Conservation (phyloP, 139 green algal genomes). For the Zygnema cylindricum region DNA sequence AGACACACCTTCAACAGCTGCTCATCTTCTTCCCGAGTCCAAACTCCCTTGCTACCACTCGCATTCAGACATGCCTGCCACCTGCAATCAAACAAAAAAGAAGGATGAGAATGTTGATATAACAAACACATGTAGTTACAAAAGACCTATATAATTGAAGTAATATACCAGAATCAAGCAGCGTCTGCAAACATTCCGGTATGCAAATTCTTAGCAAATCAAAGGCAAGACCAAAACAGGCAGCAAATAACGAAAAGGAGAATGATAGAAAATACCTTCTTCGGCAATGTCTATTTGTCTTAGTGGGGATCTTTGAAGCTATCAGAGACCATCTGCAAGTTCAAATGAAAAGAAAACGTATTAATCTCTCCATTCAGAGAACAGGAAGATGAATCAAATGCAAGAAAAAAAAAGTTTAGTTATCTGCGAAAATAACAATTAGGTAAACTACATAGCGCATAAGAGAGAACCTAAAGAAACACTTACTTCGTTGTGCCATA, state of each 20-base stretch:
- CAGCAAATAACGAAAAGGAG: too few relatives aligned
- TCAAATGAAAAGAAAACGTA: background rate
- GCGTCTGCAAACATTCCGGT: too few relatives aligned
- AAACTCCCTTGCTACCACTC: constrained; percentile 75
- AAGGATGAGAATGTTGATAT: background rate
- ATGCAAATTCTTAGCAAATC: too few relatives aligned
- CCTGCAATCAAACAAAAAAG: constrained; percentile 46
- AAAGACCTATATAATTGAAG: too few relatives aligned
- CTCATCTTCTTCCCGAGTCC: constrained; percentile 68
- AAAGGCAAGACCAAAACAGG: too few relatives aligned
- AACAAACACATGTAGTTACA: too few relatives aligned
- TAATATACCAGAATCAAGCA: too few relatives aligned
- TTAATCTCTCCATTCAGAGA: background rate
- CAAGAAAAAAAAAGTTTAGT: background rate
- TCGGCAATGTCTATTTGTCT: constrained; percentile 60
- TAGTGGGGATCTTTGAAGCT: constrained; percentile 49
- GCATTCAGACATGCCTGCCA: constrained; percentile 82
- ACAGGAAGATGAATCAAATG: background rate
- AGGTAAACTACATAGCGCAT: background rate
- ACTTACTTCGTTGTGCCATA: constrained; percentile 54
- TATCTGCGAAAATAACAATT: background rate
- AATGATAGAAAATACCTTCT: constrained; percentile 41
- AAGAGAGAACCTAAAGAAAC: background rate
- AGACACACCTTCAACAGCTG: constrained; percentile 52
- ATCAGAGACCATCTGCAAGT: constrained; percentile 54